Percentiles rank a stretch among this genome's conserved stretches.
Conservation (phyloP, 805 yeast species). For the Yarrowia hollandica region DNA sequence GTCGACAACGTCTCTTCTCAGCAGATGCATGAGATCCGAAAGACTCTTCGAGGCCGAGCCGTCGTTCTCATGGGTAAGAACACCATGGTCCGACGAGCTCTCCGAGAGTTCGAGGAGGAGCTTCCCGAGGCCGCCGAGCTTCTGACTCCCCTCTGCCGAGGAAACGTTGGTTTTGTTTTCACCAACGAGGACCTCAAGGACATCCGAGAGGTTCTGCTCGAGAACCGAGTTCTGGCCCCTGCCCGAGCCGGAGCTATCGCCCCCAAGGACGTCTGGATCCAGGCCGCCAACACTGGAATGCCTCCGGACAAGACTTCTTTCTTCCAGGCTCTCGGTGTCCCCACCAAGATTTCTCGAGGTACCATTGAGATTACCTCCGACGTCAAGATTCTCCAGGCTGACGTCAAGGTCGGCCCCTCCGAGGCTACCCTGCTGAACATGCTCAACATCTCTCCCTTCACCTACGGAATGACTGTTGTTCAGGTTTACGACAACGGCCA, state of each 20-base stretch:
- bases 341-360: constrained; percentile 99
- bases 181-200: constrained; percentile 92
- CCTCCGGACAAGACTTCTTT: constrained; percentile 99
- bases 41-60: constrained; percentile 90
- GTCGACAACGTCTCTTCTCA: constrained; percentile 99
- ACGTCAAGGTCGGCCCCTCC: constrained; percentile 94
- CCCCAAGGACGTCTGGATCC: constrained; percentile 95
- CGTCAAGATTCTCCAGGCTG: constrained; percentile 88
- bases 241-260: constrained; percentile 99
- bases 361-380: constrained; percentile 98
- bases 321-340: constrained; percentile 99
- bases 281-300: constrained; percentile 99
- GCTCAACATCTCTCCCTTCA: constrained; percentile 99
- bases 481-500: constrained; percentile 99
- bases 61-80: constrained; percentile 99
- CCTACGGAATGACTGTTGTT: constrained; percentile 95
- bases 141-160: constrained; percentile 88
- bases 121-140: constrained; percentile 28
- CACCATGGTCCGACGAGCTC: constrained; percentile 99
- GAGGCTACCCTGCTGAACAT: constrained; percentile 98
- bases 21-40: constrained; percentile 99
- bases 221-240: constrained; percentile 99
- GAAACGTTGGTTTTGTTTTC: constrained; percentile 99
- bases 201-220: constrained; percentile 81
- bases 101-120: constrained; percentile 90